Conservation (phyloP, 2,329 filamentous ascomycete genomes). For the Cercospora sojina region DNA sequence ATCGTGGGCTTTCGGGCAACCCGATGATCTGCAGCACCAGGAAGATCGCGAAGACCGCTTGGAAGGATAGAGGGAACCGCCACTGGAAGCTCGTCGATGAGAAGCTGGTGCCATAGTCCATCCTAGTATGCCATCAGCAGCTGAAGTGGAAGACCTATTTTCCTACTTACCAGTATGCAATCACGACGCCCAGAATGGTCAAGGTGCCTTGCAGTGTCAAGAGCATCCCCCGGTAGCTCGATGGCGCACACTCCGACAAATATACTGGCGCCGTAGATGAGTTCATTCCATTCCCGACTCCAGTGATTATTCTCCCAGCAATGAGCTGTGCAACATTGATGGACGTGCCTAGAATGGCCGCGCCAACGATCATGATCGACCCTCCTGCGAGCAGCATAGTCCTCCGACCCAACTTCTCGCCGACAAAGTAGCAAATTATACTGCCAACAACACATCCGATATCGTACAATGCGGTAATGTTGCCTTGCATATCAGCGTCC, state of each 20-base stretch:
- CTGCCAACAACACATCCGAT: conserved; percentile 50
- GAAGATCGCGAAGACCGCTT: conserved; percentile 51
- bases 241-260: conserved; percentile 53
- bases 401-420: conserved; percentile 46
- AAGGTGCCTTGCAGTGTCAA: conserved; percentile 57
- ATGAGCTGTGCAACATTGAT: conserved; percentile 52
- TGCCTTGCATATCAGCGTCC: conserved; percentile 43
- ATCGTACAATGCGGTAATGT: conserved; percentile 55
- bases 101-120: conserved; percentile 49
- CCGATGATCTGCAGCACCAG: conserved; percentile 46
- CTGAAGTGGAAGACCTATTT: neutral
- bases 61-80: conserved; percentile 57
- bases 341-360: conserved; percentile 40
- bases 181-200: conserved; percentile 50
- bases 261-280: conserved; percentile 54
- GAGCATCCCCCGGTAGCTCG: conserved; percentile 45
- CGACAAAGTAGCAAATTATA: conserved; percentile 41
- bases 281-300: conserved; percentile 58
- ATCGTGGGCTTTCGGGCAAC: conserved; percentile 49
- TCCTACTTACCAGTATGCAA: conserved; percentile 48
- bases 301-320: conserved; percentile 53
- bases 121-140: conserved; percentile 19
- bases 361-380: conserved; percentile 46
- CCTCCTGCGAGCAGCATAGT: conserved; percentile 46
- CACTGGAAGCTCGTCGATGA: conserved; percentile 41